phyloP scores from a whole-genome alignment of 2,329 filamentous ascomycete species.

The Xylaria hypoxylon region DNA sequence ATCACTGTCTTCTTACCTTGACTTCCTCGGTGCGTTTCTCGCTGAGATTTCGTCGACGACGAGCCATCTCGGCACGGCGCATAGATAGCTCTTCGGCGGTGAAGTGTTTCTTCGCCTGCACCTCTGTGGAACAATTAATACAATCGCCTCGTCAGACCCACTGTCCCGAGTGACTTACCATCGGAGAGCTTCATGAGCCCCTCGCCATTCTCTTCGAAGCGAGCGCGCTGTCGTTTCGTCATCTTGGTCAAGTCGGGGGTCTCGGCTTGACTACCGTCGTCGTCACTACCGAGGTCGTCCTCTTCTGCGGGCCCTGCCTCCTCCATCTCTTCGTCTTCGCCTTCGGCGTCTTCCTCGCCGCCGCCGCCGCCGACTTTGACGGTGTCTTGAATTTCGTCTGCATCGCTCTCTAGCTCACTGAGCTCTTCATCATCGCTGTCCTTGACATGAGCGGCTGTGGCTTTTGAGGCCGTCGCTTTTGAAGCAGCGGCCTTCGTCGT shows the following conservation, averaged over 20 bases:
- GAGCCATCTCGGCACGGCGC: constrained; percentile 72
- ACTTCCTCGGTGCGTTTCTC: constrained; percentile 74
- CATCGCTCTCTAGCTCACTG: constrained; percentile 66
- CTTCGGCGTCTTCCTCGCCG: constrained; percentile 56
- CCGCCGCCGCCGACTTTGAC: constrained; percentile 56
- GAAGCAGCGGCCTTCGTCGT: constrained; percentile 52
- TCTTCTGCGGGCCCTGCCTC: constrained; percentile 53
- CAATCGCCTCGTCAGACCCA: not conserved
- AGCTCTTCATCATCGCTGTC: constrained; percentile 67
- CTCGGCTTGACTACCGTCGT: constrained; percentile 61
- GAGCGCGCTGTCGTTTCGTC: constrained; percentile 70
- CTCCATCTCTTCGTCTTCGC: constrained; percentile 61
- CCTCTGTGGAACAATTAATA: constrained; percentile 58
- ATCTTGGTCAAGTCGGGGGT: constrained; percentile 69
- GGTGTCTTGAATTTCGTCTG: constrained; percentile 60
- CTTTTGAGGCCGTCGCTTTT: constrained; percentile 43
- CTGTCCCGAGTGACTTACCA: constrained; percentile 55
- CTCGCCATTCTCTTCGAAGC: constrained; percentile 65
- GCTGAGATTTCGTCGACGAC: constrained; percentile 70
- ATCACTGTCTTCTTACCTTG: constrained; percentile 60
- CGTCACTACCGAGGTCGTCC: constrained; percentile 58
- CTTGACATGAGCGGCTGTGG: constrained; percentile 44
- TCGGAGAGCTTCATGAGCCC: constrained; percentile 70
- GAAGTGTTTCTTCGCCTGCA: constrained; percentile 72
- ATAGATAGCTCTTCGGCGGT: constrained; percentile 72